Evolutionary conservation across 2,329 filamentous ascomycete genomes (phyloP), one percentile per base, ranked within the genome.

Genomic region (Talaromyces sp.): DNA sequence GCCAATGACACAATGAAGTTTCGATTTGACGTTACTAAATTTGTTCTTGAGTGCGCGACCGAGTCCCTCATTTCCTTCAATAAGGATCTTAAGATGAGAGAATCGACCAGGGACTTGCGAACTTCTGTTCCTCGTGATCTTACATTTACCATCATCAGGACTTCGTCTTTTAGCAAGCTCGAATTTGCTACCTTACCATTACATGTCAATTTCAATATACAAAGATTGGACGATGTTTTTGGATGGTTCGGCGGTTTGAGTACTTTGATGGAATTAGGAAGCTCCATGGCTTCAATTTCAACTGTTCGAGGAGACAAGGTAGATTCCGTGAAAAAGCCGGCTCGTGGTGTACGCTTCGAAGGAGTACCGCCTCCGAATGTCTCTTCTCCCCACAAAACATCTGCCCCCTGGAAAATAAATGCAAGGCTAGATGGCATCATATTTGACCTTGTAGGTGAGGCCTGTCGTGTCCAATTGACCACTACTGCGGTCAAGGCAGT

Each of bases 181-280:
- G 86, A 90, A 35, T 73, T 96, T 14, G 85, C 86, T 59, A 96
- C 92, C 0, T 81, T 96, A 9, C 92, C 93, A 5, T 75, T 97
- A 1, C 85, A 88, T 63, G 74, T 96, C 9, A 84, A 87, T 62
- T 77, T 98, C 44, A 91, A 98, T 71, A 79, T 97, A 16, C 88
- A 89, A 66, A 85, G 86, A 61, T 78, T 98, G 23, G 95, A 98
- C 68, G 92, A 96, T 69, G 91, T 91, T 0, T 87, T 98, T 64
- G 86, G 86, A 62, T 92, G 91, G 82, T 93, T 97, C 75, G 95
- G 95, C 39, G 95, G 95, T 0, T 80, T 99, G 48, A 96, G 93
- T 73, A 92, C 92, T 67, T 89, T 99, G 59, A 80, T 99, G 48
- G 96, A 95, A 69, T 85, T 97, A 73, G 91, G 92, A 66, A 90